A percentile compares a stretch with the other conserved stretches of the same genome.
These are phyloP conservation scores for Cerioporus squamosus DNA, from an alignment of 1,284 basidiomycete genomes.

Conservation along the genomic window DNA sequence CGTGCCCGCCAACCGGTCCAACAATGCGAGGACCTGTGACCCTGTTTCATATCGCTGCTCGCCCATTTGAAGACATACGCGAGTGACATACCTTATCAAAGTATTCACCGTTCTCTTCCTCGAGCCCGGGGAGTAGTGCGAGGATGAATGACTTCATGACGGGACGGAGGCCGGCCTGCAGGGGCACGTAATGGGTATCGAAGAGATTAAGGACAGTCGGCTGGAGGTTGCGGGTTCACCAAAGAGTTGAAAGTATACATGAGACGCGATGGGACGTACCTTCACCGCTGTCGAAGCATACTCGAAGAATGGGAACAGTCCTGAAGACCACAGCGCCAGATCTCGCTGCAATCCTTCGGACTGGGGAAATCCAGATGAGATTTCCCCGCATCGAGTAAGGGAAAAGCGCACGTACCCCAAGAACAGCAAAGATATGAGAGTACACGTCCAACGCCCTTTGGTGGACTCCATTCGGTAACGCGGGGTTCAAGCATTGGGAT, in stretches of 20 bases:
- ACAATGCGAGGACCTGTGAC: conserved; percentile 75
- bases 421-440: conserved; percentile 85
- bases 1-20: conserved; percentile 84
- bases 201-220: conserved; percentile 88
- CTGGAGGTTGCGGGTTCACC: conserved; percentile 39
- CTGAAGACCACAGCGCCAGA: conserved; percentile 93
- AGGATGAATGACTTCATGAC: conserved; percentile 94
- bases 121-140: conserved; percentile 90
- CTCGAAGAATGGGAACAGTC: conserved; percentile 98
- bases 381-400: not conserved
- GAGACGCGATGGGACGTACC: conserved; percentile 43
- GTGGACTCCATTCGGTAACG: conserved; percentile 95
- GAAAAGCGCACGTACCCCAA: conserved; percentile 71
- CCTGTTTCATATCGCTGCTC: conserved; percentile 5
- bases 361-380: conserved; percentile 44
- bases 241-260: not conserved
- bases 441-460: conserved; percentile 97
- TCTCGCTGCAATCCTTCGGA: conserved; percentile 89
- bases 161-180: conserved; percentile 83
- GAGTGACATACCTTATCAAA: conserved; percentile 79
- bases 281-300: conserved; percentile 96
- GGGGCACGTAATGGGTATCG: conserved; percentile 88
- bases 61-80: conserved; percentile 14
- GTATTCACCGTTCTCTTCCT: conserved; percentile 96
- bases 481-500: conserved; percentile 96